Percentiles rank a stretch among this genome's conserved stretches.
These are phyloP conservation scores for Naganishia friedmannii DNA, from an alignment of 768 basidiomycete genomes.

Conservation along the genomic window DNA sequence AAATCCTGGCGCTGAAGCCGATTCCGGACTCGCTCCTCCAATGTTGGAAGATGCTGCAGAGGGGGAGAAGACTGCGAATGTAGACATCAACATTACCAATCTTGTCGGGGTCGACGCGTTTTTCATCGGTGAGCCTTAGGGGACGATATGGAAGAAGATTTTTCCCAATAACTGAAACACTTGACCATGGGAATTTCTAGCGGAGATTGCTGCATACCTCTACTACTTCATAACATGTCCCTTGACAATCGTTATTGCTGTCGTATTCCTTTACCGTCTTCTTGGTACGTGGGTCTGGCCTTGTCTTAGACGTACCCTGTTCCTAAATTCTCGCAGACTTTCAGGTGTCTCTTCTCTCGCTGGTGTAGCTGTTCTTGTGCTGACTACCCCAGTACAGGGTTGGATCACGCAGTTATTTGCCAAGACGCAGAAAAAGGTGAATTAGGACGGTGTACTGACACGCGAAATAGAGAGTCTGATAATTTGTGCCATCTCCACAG, in stretches of 20 bases:
- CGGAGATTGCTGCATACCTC: slow-evolving; percentile 40
- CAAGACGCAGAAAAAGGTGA: slow-evolving; percentile 38
- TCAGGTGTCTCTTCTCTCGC: slow-evolving; percentile 39
- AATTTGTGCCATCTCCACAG: slow-evolving; percentile 1
- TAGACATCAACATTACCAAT: slow-evolving; percentile 49
- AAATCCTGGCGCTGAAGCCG: slow-evolving; percentile 31
- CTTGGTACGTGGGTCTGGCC: slow-evolving; percentile 58
- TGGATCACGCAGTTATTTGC: slow-evolving; percentile 43
- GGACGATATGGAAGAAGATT: not conserved
- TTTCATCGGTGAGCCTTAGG: slow-evolving; percentile 42
- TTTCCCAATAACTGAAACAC: not conserved
- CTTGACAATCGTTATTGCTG: slow-evolving; percentile 63
- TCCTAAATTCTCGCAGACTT: slow-evolving; percentile 1
- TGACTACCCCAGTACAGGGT: slow-evolving; percentile 47
- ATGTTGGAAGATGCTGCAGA: slow-evolving; percentile 31
- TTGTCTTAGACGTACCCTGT: not conserved
- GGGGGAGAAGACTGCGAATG: slow-evolving; percentile 34
- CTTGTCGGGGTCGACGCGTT: slow-evolving; percentile 51
- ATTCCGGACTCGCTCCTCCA: slow-evolving; percentile 15
- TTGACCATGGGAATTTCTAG: not conserved
- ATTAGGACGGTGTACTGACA: not conserved
- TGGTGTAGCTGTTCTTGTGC: slow-evolving; percentile 43
- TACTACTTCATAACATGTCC: slow-evolving; percentile 45
- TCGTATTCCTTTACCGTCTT: slow-evolving; percentile 70
- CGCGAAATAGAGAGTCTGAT: not conserved